Base-by-base conservation (phyloP, 257 asterid species). In the Plantago ovata region DNA sequence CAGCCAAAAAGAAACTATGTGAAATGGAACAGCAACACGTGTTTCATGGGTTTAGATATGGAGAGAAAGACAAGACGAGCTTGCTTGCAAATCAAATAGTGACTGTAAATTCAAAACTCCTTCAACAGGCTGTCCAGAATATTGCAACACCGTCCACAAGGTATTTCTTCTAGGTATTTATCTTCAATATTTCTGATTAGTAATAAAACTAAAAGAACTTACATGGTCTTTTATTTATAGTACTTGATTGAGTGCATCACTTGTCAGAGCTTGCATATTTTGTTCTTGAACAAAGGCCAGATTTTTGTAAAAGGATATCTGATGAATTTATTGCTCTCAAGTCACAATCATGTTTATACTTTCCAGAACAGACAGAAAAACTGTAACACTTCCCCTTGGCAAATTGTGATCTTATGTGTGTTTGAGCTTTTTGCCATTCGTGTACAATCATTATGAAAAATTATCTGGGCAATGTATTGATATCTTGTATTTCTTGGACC, bases 1-100 rank as follows among this genome's bases (percentile, higher is more conserved):
- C 95, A 48, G 90, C 98, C 60, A 92, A 88, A 81, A 92, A 85
- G 86, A 88, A 80, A 75, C 79, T 92, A 18, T 67, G 68, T 68
- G 98, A 85, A 67, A 75, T 88, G 94, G 87, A 82, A 51, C 97
- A 92, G 76, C 77, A 88, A 36, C 97, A 92, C 53, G 85, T 92
- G 38, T 82, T 88, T 76, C 66, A 84, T 68, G 97, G 98, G 13
- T 86, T 92, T 72, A 74, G 78, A 68, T 63, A 72, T 73, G 95
- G 95, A 64, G 91, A 73, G 74, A 92, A 87, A 77, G 86, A 75
- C 53, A 87, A 85, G 73, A 67, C 69, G 63, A 77, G 76, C 66
- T 70, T 82, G 61, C 95, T 92, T 69, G 95, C 96, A 18, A 74
- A 81, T 73, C 83, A 88, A 77, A 84, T 92, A 54, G 79, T 85